Base-by-base conservation (phyloP, 2,329 filamentous ascomycete species). In the Stachybotrys chartarum region DNA sequence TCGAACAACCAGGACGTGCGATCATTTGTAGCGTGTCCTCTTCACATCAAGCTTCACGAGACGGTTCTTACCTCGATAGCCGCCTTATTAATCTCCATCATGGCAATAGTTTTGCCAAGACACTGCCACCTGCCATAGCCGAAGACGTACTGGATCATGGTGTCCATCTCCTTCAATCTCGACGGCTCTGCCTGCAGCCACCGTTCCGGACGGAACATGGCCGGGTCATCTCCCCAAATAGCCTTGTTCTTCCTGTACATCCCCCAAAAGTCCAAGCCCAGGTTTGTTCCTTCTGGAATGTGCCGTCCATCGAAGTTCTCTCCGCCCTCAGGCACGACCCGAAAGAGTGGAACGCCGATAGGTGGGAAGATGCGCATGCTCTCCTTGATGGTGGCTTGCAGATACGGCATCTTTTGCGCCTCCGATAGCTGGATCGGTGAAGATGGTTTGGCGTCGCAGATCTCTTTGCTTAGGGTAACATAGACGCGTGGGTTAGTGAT, bases 341-440 rank as follows among this genome's bases (percentile, higher is more conserved):
- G 35, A 42, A 55, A 54, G 30, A 70, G 65, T 31, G 70, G 62
- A 11, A 72, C 72, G 4, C 68, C 69, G 1, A 75, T 68, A 1
- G 75, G 75, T 17, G 76, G 72, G 57, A 70, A 70, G 30, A 78
- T 70, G 3, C 78, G 70, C 47, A 78, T 64, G 1, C 71, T 74
- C 60, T 80, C 78, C 55, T 72, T 72, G 58, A 79, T 73, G 48
- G 73, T 72, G 5, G 77, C 77, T 61, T 76, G 72, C 12, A 81
- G 67, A 58, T 77, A 79, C 0, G 72, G 70, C 6, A 79, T 64
- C n/a, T 58, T 56, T 35, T 66, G 64, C 2, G 70, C 71, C 59
- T 76, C 69, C n/a, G 65, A 60, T 55, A 75, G 68, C 8, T 57
- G 64, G 56, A 68, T 62, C 30, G 66, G 66, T 3, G 57, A 59